A percentile compares a stretch with the other conserved stretches of the same genome.
Conservation (phyloP, 306 rosid genomes). For the Cyclanthera cordifolia region DNA sequence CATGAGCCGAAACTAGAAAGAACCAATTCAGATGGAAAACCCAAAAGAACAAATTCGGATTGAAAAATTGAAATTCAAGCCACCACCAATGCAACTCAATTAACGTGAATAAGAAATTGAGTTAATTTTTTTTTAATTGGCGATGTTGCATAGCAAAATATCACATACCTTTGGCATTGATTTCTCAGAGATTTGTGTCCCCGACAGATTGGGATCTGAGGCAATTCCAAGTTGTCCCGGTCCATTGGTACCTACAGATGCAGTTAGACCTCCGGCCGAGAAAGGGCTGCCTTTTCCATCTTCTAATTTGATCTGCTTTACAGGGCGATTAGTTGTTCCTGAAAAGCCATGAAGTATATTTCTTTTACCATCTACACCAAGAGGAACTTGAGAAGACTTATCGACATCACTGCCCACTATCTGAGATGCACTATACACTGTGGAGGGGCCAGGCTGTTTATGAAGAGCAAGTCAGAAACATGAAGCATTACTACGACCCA, state of each 20-base stretch:
- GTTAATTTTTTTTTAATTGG: neutral
- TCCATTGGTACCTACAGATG: conserved; percentile 30
- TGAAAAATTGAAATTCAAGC: neutral
- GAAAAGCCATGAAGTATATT: conserved; percentile 28
- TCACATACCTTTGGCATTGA: conserved; percentile 55
- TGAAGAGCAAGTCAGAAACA: conserved; percentile 29
- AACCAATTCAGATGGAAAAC: neutral
- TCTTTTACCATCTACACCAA: conserved; percentile 31
- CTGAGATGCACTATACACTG: conserved; percentile 37
- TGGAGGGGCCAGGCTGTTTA: conserved; percentile 62
- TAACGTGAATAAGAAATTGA: neutral
- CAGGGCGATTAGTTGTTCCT: conserved; percentile 40
- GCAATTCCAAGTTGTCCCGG: conserved; percentile 31
- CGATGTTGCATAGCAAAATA: neutral
- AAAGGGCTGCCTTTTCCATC: conserved; percentile 44
- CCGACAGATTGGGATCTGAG: conserved; percentile 37
- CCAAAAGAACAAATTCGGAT: no score
- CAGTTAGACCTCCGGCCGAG: conserved; percentile 20
- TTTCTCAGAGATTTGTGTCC: conserved; percentile 33
- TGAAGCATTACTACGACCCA: neutral
- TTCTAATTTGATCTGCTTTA: conserved; percentile 55
- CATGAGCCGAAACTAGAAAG: neutral
- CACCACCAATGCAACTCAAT: neutral
- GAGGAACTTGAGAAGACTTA: conserved; percentile 32
- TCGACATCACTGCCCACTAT: conserved; percentile 35